These are phyloP conservation scores for Azolla pinnata DNA, from an alignment of 75 land plant genomes.

Conservation along the genomic window DNA sequence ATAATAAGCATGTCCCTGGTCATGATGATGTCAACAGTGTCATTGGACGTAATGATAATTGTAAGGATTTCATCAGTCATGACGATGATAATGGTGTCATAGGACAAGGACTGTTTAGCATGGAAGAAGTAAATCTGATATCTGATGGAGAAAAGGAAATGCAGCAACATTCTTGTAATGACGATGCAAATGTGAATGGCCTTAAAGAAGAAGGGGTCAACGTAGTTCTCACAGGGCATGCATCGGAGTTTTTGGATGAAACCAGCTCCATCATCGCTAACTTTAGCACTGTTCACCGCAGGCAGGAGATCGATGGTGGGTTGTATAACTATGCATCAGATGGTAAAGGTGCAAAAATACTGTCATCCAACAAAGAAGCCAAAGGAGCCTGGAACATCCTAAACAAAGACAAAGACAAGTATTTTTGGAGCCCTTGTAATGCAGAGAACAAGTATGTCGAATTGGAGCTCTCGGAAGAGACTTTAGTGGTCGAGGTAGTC, in stretches of 20 bases:
- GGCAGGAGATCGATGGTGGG: constrained; percentile 56
- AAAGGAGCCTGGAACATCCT: constrained; percentile 75
- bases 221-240: neutral
- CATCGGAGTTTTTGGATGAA: neutral
- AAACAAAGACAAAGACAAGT: constrained; percentile 70
- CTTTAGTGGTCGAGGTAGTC: constrained; percentile 57
- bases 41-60: no score
- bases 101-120: no score
- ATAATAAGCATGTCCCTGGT: no score
- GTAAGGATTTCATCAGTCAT: no score
- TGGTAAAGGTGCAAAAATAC: constrained; percentile 74
- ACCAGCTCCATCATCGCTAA: neutral
- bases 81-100: no score
- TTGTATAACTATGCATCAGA: constrained; percentile 81
- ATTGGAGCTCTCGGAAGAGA: constrained; percentile 80
- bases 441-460: constrained; percentile 62
- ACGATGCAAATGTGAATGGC: neutral
- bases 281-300: neutral
- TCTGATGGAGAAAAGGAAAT: no score
- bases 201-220: no score
- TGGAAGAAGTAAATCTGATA: no score
- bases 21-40: no score
- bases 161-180: no score
- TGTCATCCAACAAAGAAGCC: constrained; percentile 73
- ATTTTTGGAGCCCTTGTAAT: constrained; percentile 83